Conservation (phyloP, 1,284 basidiomycete species). For the Lignosus rhinocerotis region DNA sequence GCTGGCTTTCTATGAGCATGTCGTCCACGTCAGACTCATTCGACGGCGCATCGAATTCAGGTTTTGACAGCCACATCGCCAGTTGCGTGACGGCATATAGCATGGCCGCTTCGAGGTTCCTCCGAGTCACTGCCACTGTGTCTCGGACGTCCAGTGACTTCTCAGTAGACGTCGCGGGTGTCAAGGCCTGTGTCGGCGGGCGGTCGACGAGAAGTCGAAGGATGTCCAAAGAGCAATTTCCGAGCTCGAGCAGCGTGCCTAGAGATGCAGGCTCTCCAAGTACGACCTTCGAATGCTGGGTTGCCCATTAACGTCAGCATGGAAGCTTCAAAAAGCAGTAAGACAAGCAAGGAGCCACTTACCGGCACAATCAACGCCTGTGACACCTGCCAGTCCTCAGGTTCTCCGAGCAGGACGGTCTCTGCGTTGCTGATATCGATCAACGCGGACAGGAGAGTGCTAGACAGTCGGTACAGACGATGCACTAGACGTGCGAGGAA, state of each 20-base stretch:
- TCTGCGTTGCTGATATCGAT: conserved; percentile 73
- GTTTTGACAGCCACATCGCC: conserved; percentile 70
- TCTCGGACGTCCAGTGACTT: conserved; percentile 57
- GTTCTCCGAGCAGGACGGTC: conserved; percentile 61
- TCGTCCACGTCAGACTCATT: conserved; percentile 46
- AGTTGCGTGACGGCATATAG: conserved; percentile 80
- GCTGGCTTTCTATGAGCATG: conserved; percentile 29
- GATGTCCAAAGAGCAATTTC: conserved; percentile 70
- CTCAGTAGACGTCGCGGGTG: conserved; percentile 38
- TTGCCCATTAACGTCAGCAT: conserved; percentile 14
- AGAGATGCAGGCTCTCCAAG: conserved; percentile 76
- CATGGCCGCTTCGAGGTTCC: conserved; percentile 69
- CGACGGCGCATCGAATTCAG: conserved; percentile 53
- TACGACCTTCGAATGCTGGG: conserved; percentile 78
- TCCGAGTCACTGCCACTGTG: conserved; percentile 52
- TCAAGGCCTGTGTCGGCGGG: conserved; percentile 53
- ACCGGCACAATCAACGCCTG: conserved; percentile 76
- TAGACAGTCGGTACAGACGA: conserved; percentile 66
- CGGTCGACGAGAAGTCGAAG: conserved; percentile 60
- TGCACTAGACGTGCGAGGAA: conserved; percentile 71
- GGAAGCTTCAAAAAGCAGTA: background rate
- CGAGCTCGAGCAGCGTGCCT: conserved; percentile 77
- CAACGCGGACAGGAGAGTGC: conserved; percentile 70
- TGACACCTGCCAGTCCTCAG: conserved; percentile 70
- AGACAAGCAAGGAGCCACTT: conserved; percentile 35